phyloP scores from a whole-genome alignment of 2,329 filamentous ascomycete species.

The Epicoccum nigrum region DNA sequence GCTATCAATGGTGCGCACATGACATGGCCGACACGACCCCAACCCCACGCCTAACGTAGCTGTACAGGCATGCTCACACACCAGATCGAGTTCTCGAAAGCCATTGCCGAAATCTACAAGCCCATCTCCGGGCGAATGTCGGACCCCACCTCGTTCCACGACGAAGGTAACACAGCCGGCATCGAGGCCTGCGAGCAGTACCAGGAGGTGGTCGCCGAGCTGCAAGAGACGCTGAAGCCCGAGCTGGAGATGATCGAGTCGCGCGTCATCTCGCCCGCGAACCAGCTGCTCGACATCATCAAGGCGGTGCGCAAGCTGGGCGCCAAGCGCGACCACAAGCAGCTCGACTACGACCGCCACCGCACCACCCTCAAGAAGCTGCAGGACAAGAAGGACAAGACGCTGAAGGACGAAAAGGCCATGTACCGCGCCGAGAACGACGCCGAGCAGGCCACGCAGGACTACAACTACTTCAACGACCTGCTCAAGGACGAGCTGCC shows the following conservation, averaged over 20 bases:
- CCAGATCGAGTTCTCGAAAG: slow-evolving; percentile 97
- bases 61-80: slow-evolving; percentile 82
- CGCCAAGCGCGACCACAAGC: slow-evolving; percentile 93
- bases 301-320: slow-evolving; percentile 91
- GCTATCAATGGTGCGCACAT: slow-evolving; percentile 78
- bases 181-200: slow-evolving; percentile 97
- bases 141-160: slow-evolving; percentile 81
- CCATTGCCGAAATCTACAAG: slow-evolving; percentile 96
- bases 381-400: slow-evolving; percentile 97
- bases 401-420: slow-evolving; percentile 94
- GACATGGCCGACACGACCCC: not conserved
- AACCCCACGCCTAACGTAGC: slow-evolving; percentile 16
- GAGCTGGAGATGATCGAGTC: slow-evolving; percentile 98
- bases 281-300: slow-evolving; percentile 92
- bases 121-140: slow-evolving; percentile 96
- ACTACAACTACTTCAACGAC: slow-evolving; percentile 98
- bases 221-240: slow-evolving; percentile 85
- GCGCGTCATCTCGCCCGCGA: slow-evolving; percentile 87
- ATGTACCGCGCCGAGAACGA: slow-evolving; percentile 95
- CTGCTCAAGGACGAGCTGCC: slow-evolving; percentile 95
- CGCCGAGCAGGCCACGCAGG: slow-evolving; percentile 87
- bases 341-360: slow-evolving; percentile 93
- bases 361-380: slow-evolving; percentile 85
- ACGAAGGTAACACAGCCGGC: slow-evolving; percentile 88
- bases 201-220: slow-evolving; percentile 84